These are phyloP conservation scores for Diaporthe eres DNA, from an alignment of 2,329 filamentous ascomycete genomes.

Conservation along the genomic window DNA sequence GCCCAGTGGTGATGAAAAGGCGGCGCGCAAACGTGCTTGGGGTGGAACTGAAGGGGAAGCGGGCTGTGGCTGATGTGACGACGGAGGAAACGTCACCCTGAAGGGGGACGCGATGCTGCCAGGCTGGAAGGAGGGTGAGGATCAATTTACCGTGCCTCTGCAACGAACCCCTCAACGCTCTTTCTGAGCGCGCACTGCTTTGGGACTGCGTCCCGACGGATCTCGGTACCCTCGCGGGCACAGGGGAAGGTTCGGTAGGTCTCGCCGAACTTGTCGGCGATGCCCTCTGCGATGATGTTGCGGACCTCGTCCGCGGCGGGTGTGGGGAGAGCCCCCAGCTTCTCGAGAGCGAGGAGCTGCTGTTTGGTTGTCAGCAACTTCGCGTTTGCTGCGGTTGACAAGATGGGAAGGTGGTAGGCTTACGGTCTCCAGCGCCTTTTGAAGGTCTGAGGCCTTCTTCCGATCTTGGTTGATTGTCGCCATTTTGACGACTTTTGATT, in stretches of 20 bases:
- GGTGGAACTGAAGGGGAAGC: too few species aligned
- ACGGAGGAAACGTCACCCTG: not conserved
- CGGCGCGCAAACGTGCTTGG: not conserved
- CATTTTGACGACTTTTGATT: not conserved
- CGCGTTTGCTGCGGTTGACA: not conserved
- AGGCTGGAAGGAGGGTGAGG: not conserved
- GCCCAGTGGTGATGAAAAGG: not conserved
- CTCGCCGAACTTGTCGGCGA: conserved; percentile 34
- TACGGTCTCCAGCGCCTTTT: conserved; percentile 27
- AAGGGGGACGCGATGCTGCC: not conserved
- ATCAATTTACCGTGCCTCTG: not conserved
- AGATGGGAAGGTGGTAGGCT: not conserved
- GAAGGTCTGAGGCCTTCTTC: not conserved
- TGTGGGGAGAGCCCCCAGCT: conserved; percentile 3
- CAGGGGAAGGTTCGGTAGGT: conserved; percentile 30
- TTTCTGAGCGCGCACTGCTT: conserved; percentile 20
- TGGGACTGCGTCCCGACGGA: conserved; percentile 29
- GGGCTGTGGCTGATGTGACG: not conserved
- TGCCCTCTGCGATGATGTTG: conserved; percentile 36
- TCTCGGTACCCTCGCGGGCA: conserved; percentile 11
- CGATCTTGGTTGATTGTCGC: not conserved
- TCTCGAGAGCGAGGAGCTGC: conserved; percentile 34
- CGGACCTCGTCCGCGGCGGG: conserved; percentile 36
- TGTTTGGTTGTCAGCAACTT: conserved; percentile 9
- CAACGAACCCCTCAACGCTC: not conserved